Percentiles rank a stretch among this genome's conserved stretches.
These are phyloP conservation scores for Lolium multiflorum DNA, from an alignment of 176 grass and related monocot species.

Conservation along the genomic window DNA sequence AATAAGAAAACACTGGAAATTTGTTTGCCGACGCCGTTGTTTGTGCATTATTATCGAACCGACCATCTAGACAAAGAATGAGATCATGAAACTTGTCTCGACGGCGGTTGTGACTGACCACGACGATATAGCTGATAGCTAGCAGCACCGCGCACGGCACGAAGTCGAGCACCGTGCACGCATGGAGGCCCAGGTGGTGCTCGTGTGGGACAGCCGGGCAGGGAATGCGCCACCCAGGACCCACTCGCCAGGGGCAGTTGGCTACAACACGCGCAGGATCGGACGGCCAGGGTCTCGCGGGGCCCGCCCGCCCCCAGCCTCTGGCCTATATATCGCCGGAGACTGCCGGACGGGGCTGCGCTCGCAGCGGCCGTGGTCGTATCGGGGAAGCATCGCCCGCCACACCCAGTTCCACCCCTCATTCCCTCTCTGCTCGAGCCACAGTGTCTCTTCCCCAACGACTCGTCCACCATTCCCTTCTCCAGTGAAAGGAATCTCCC, in stretches of 20 bases:
- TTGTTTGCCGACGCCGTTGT: no score
- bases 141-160: neutral
- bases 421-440: neutral
- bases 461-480: neutral
- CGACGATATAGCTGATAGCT: neutral
- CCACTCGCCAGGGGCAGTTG: neutral
- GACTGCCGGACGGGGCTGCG: neutral
- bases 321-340: conserved; percentile 25
- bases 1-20: no score
- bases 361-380: neutral
- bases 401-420: neutral
- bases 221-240: neutral
- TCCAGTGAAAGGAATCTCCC: conserved; percentile 16
- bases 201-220: neutral
- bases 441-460: neutral
- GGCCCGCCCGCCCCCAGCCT: neutral
- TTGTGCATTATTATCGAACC: no score
- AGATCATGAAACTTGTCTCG: neutral
- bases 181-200: neutral
- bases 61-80: neutral
- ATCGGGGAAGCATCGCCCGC: conserved; percentile 7
- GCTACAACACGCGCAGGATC: neutral
- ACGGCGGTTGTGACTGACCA: neutral
- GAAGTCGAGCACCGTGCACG: neutral
- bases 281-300: conserved; percentile 11